phyloP scores from a whole-genome alignment of 345 rosid genomes.

The Moringa oleifera region DNA sequence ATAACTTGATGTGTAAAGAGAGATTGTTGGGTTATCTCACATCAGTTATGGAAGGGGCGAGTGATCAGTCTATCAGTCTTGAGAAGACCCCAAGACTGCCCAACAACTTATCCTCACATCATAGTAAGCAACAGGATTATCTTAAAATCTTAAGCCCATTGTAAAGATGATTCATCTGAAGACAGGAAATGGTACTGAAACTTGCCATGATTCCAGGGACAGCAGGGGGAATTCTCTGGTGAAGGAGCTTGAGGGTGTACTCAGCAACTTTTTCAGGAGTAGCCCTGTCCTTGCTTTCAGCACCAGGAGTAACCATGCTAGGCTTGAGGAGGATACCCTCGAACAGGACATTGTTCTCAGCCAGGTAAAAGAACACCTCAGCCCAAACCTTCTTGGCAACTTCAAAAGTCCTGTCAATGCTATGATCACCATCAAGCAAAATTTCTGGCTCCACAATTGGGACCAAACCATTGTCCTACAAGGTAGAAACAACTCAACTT shows the following conservation, averaged over 20 bases:
- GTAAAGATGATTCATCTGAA: neutral
- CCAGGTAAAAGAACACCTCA: constrained; percentile 94
- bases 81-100: too few relatives aligned
- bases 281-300: constrained; percentile 80
- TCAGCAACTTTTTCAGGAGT: constrained; percentile 79
- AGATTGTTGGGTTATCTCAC: too few relatives aligned
- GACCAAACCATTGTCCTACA: constrained; percentile 93
- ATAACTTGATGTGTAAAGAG: too few relatives aligned
- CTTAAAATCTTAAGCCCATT: neutral
- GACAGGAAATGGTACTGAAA: constrained; percentile 3
- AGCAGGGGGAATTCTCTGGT: constrained; percentile 71
- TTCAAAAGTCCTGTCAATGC: constrained; percentile 87
- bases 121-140: too few relatives aligned
- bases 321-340: constrained; percentile 98
- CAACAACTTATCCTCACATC: too few relatives aligned
- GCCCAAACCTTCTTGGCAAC: constrained; percentile 97
- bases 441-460: constrained; percentile 99
- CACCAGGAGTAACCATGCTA: constrained; percentile 99
- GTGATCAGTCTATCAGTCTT: too few relatives aligned
- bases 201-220: constrained; percentile 95
- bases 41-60: too few relatives aligned
- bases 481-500: constrained; percentile 91
- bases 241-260: constrained; percentile 93
- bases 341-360: constrained; percentile 92
- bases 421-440: constrained; percentile 92